Evolutionary conservation across 495 filamentous ascomycete genomes (phyloP), one percentile per base, ranked within the genome.

Genomic region (Monascus purpureus): DNA sequence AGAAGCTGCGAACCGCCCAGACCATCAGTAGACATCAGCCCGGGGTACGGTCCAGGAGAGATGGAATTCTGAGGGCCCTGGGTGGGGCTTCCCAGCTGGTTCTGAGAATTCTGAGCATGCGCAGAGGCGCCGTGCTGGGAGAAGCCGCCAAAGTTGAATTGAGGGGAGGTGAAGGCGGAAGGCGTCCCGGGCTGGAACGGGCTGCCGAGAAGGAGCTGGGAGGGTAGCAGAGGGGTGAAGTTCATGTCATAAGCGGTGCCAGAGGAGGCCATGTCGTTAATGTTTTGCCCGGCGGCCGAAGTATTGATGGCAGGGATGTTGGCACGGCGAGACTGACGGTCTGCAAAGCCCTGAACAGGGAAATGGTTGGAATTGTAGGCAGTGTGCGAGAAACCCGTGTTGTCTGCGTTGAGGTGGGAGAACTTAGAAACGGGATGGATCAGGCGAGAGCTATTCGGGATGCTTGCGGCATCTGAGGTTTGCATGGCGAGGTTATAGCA

Each of bases 281-380:
- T 61, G 45, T 62, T 72, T 33, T 72, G 71, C 34, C 58, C 56
- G 55, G 59, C 46, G 37, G 67, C 51, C 47, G 70, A 54, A 8
- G 90, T 96, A 51, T 96, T 95, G 59, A 97, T 94, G 42, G 80
- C 73, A 34, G 86, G 84, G 52, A 96, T 82, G 63, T 92, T 93
- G 17, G 71, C 72, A 24, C 77, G 68, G 52, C 88, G 80, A 40
- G 77, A 71, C 49, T 86, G 82, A 40, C 86, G 73, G 45, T 93
- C 83, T 40, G 74, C 75, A 47, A 85, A 88, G 36, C 82, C 79
- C 43, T 68, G 71, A 2, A 50, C 26, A 39, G 77, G 37, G 61
- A 71, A 33, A 56, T 72, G 68, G 58, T 88, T 92, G 37, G 80
- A 84, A 41, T 70, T 71, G 62, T 87, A 93, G 27, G 85, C 82